These are phyloP conservation scores for Beauveria varroae DNA, from an alignment of 2,329 filamentous ascomycete genomes.

Conservation along the genomic window DNA sequence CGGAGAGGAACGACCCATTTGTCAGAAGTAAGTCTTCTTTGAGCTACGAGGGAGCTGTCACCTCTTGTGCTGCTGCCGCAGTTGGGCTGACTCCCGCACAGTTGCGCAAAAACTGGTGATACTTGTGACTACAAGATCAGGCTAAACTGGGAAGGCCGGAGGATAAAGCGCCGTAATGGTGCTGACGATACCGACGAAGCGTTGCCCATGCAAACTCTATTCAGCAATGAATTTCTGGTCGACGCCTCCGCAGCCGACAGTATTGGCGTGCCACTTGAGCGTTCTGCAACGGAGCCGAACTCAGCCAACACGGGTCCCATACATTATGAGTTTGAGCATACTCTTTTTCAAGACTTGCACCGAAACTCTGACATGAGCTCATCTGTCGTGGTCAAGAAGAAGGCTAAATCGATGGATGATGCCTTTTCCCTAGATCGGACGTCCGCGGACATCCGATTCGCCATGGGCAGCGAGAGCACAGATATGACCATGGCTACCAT, in stretches of 20 bases:
- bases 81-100: constrained; percentile 15
- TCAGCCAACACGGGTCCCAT: neutral
- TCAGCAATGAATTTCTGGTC: constrained; percentile 1
- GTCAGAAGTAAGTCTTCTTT: constrained; percentile 46
- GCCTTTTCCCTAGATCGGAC: neutral
- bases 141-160: constrained; percentile 70
- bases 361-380: neutral
- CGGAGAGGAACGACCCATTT: constrained; percentile 68
- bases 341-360: constrained; percentile 8
- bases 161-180: constrained; percentile 14
- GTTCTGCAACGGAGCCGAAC: constrained; percentile 6
- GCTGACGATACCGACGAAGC: neutral
- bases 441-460: neutral
- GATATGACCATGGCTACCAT: neutral
- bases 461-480: neutral
- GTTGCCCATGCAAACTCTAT: neutral
- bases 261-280: constrained; percentile 7
- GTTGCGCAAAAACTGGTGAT: constrained; percentile 63
- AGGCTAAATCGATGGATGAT: constrained; percentile 11
- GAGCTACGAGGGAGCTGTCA: neutral
- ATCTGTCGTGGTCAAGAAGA: neutral
- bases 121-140: constrained; percentile 74
- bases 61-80: neutral
- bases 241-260: neutral
- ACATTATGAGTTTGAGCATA: constrained; percentile 11